These are phyloP conservation scores for Ambispora gerdemannii DNA, from an alignment of 192 early-diverging fungal species.

Conservation along the genomic window DNA sequence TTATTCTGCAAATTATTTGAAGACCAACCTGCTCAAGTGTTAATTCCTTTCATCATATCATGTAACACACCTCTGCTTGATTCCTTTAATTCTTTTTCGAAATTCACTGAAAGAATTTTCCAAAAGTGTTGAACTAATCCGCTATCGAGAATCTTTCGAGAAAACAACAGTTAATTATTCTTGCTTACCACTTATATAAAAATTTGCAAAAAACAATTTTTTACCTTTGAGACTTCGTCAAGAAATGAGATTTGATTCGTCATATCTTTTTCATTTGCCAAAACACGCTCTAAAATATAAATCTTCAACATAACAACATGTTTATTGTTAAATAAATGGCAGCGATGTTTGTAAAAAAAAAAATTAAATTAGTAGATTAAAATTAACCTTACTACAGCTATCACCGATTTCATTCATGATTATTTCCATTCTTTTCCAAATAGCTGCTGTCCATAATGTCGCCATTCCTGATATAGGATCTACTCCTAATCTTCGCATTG, in stretches of 20 bases:
- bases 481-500: slow-evolving; percentile 47
- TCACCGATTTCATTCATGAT: slow-evolving; percentile 52
- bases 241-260: slow-evolving; percentile 49
- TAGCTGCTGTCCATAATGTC: slow-evolving; percentile 40
- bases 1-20: too few species aligned
- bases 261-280: slow-evolving; percentile 49
- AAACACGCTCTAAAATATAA: slow-evolving; percentile 49
- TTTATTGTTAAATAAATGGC: not conserved
- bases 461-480: slow-evolving; percentile 49
- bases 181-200: not conserved
- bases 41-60: too few species aligned
- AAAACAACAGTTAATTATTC: not conserved
- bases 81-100: slow-evolving; percentile 52
- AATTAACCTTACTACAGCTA: slow-evolving; percentile 51
- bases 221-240: slow-evolving; percentile 48
- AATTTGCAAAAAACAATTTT: not conserved
- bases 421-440: slow-evolving; percentile 55
- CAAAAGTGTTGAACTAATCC: slow-evolving; percentile 55
- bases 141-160: slow-evolving; percentile 42
- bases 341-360: not conserved
- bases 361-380: slow-evolving; percentile 10
- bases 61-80: slow-evolving; percentile 45
- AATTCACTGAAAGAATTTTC: slow-evolving; percentile 48
- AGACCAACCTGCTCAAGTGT: too few species aligned
- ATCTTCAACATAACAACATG: slow-evolving; percentile 41